Conservation (phyloP, 2,329 filamentous ascomycete genomes). For the Daldinia eschscholtzii region DNA sequence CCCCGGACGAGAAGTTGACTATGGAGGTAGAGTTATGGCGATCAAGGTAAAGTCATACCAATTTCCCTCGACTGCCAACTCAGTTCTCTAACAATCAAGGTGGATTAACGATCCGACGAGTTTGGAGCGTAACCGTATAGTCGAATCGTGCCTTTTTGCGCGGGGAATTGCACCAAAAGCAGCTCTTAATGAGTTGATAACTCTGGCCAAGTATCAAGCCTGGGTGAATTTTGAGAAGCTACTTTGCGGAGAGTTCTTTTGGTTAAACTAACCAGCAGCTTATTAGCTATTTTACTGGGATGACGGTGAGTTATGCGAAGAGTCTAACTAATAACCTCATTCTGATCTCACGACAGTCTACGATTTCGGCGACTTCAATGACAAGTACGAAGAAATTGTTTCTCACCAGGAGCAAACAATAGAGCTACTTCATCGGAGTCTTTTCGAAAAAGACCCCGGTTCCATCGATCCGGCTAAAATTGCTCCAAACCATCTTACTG, state of each 20-base stretch:
- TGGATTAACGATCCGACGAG: constrained; percentile 18
- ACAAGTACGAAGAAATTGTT: constrained; percentile 10
- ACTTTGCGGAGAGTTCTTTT: neutral
- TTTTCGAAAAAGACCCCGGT: constrained; percentile 3
- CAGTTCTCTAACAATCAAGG: constrained; percentile 15
- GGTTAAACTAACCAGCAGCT: neutral
- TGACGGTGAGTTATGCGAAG: constrained; percentile 2
- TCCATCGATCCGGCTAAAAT: constrained; percentile 9
- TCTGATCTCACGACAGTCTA: constrained; percentile 14
- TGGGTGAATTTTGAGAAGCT: constrained; percentile 15
- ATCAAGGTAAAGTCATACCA: constrained; percentile 11
- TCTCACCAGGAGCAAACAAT: constrained; percentile 21
- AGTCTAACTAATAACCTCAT: neutral
- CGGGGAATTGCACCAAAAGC: constrained; percentile 12
- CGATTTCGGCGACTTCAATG: constrained; percentile 23
- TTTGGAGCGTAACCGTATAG: constrained; percentile 25
- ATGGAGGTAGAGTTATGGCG: constrained; percentile 23
- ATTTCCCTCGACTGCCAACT: neutral
- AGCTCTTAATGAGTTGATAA: constrained; percentile 6
- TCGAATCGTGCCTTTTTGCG: constrained; percentile 23
- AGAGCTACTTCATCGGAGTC: constrained; percentile 11
- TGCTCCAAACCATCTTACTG: constrained; percentile 14
- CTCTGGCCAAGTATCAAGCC: constrained; percentile 17
- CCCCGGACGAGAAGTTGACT: constrained; percentile 7
- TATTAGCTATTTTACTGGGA: constrained; percentile 27